Evolutionary conservation across 805 yeast species (phyloP), one percentile per base, ranked within the genome.

Genomic region (Pichia kluyveri): DNA sequence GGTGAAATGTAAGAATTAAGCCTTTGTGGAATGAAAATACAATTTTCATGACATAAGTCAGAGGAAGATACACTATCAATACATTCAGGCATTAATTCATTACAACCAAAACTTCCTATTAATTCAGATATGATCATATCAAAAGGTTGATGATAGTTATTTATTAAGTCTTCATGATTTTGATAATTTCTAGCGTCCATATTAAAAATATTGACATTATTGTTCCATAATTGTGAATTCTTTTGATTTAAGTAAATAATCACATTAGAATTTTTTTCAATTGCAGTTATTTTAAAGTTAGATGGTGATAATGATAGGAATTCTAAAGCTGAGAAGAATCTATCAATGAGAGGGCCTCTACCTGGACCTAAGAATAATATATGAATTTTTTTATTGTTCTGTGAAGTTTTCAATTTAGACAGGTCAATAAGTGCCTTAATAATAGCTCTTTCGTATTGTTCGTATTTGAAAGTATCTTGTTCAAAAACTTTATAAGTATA

Each of bases 61-160:
- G 19, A 32, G 43, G 57, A 53, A 45, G 75, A 73, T 17, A 71
- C 57, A 1, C 72, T 66, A 41, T 68, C 69, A 3, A 87, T 62
- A 49, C 93, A 82, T 61, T 90, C 98, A 0, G 98, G 97, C 9
- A 86, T 75, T 17, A 87, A 70, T 60, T 90, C 97, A 63, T 90
- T 91, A 62, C 95, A 91, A 5, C 96, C 97, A 67, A 91, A 85
- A 15, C 96, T 86, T 7, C 97, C 97, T 28, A 90, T 63, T 8
- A 91, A 67, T 61, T 90, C 97, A 41, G 95, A 83, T 1, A 91
- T 72, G 9, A 89, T 74, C 40, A 90, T 57, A 27, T 41, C 36
- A 14, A 48, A 23, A 10, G 23, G 23, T 9, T n/a, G n/a, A 34
- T 34, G 37, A 34, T 34, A 34, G 12, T 5, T 4, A 34, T 34